Base-by-base conservation (phyloP, 2,329 filamentous ascomycete genomes). In the Epichloe amarillans region DNA sequence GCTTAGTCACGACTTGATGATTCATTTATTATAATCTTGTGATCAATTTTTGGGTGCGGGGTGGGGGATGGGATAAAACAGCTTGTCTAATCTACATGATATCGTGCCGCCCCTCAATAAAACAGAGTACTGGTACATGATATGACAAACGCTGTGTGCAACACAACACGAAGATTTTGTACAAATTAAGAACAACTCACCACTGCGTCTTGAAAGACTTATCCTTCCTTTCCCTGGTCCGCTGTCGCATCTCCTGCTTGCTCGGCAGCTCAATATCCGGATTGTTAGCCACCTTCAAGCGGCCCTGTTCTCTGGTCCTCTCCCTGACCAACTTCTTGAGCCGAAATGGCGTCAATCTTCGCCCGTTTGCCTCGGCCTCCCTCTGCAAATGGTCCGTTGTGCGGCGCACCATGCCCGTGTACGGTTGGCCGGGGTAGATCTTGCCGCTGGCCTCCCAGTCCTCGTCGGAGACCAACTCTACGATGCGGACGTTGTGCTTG, bases 401-500 rank as follows among this genome's bases (percentile, higher is more conserved):
- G 47, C 64, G 57, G 40, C 78, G 71, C 17, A 77, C 58, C 26
- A 62, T 56, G 47, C 78, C 78, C 7, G 70, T 76, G 57, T 59
- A 68, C 0, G 73, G 69, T 64, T 79, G 67, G 43, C 79, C 79
- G 1, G 74, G 72, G 61, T 82, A 82, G 17, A 65, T 65, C 54
- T 67, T 52, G 30, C 77, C 77, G 51, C 69, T 72, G 4, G 56
- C 59, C 41, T 64, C 58, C 71, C 75, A 82, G 53, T 73, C 73
- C 45, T 76, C 68, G 59, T 84, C 77, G 54, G 65, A 68, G 33
- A 84, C 68, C 54, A 84, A 69, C 64, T 82, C 70, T 48, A 84
- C 70, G 55, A 83, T 72, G 44, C 79, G 75, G 44, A 84, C 64
- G 54, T 82, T 80, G 64, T 81, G 75, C 67, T 82, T 83, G 56